Percentiles rank a stretch among this genome's conserved stretches.
These are phyloP conservation scores for Lepidopterella palustris DNA, from an alignment of 495 filamentous ascomycete genomes.

Conservation along the genomic window DNA sequence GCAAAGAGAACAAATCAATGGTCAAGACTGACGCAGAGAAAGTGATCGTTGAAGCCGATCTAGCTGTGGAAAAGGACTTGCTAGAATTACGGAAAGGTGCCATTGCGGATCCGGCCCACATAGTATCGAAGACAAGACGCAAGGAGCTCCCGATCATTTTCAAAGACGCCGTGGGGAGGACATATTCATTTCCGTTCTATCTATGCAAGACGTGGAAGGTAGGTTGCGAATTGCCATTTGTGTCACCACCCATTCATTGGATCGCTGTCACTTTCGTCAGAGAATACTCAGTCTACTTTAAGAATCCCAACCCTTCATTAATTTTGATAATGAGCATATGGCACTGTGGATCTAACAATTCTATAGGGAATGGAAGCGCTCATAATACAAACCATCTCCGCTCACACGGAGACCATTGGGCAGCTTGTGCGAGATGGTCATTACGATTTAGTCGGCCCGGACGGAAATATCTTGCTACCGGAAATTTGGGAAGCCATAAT, in stretches of 20 bases:
- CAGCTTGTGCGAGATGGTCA: conserved; percentile 66
- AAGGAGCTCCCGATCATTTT: conserved; percentile 58
- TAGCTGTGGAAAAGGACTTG: conserved; percentile 23
- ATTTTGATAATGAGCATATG: neutral
- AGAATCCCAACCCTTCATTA: neutral
- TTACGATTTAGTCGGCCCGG: conserved; percentile 74
- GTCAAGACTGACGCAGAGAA: too few relatives aligned
- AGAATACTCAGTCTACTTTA: neutral
- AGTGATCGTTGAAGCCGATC: neutral
- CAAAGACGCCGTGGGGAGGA: conserved; percentile 78
- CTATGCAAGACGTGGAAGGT: conserved; percentile 73
- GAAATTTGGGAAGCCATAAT: conserved; percentile 74
- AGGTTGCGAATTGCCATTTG: conserved; percentile 32
- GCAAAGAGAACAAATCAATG: too few relatives aligned
- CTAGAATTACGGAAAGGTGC: neutral
- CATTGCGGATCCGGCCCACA: conserved; percentile 34
- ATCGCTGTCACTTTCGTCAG: neutral
- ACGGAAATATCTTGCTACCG: conserved; percentile 77
- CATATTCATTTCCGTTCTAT: conserved; percentile 75
- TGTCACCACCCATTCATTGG: neutral
- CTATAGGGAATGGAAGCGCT: neutral
- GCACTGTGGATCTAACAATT: neutral
- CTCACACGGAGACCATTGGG: conserved; percentile 4
- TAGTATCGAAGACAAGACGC: conserved; percentile 41
- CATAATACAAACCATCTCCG: too few relatives aligned